A percentile compares a stretch with the other conserved stretches of the same genome.
Evolutionary conservation across 257 asterid genomes (phyloP).

Genomic region (Handroanthus guayacan): DNA sequence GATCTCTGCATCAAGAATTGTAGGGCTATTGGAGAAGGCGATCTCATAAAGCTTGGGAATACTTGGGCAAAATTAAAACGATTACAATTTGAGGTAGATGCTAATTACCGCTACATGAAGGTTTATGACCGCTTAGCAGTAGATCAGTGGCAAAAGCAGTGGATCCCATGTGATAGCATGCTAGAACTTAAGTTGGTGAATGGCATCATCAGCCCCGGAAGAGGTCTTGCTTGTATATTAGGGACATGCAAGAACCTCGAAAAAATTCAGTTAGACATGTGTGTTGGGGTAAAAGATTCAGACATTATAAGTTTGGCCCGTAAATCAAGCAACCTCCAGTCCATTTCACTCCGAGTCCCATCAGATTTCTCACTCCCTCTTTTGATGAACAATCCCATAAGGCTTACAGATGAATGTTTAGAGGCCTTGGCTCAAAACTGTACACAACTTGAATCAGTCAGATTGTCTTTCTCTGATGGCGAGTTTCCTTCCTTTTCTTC

Average conservation of each 20-base stretch:
- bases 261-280: constrained; percentile 72
- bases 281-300: constrained; percentile 79
- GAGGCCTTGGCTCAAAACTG: constrained; percentile 69
- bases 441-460: constrained; percentile 60
- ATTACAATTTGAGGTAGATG: constrained; percentile 83
- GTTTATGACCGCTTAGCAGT: constrained; percentile 65
- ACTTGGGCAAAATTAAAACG: constrained; percentile 66
- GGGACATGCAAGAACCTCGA: constrained; percentile 75
- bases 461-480: constrained; percentile 66
- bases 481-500: constrained; percentile 67
- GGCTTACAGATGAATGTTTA: constrained; percentile 73
- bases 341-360: constrained; percentile 73
- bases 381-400: constrained; percentile 60
- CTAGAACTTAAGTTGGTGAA: constrained; percentile 75
- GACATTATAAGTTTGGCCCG: constrained; percentile 71
- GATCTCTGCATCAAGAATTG: constrained; percentile 85
- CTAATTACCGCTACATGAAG: constrained; percentile 78
- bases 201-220: constrained; percentile 76
- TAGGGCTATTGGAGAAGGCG: constrained; percentile 85
- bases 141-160: constrained; percentile 73
- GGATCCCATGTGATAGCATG: constrained; percentile 72
- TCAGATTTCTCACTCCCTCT: constrained; percentile 71
- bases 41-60: constrained; percentile 69
- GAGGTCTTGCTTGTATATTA: constrained; percentile 87
- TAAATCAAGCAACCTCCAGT: constrained; percentile 69